These are phyloP conservation scores for Puccinia brachypodii DNA, from an alignment of 1,284 basidiomycete species.

Conservation along the genomic window DNA sequence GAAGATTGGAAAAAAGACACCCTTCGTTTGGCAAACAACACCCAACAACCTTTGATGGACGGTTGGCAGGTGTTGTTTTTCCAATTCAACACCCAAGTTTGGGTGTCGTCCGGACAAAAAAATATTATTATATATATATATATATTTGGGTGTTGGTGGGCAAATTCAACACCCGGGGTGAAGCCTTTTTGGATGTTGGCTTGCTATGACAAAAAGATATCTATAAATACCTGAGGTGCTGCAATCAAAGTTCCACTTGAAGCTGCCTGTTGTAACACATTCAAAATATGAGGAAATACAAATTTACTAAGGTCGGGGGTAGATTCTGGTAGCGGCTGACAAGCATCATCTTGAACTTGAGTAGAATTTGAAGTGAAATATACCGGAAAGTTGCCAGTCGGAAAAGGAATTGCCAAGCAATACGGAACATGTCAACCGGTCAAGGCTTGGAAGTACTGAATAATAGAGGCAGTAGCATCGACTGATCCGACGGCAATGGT, in stretches of 20 bases:
- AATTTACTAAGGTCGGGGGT: slow-evolving; percentile 36
- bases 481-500: slow-evolving; percentile 35
- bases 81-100: too few species aligned
- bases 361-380: slow-evolving; percentile 31
- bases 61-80: too few species aligned
- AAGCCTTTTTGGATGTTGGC: too few species aligned
- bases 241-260: slow-evolving; percentile 27
- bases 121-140: too few species aligned
- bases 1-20: too few species aligned
- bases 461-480: background rate
- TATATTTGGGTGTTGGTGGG: too few species aligned
- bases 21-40: too few species aligned
- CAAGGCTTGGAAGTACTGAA: background rate
- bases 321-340: background rate
- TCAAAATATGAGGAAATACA: background rate
- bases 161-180: too few species aligned
- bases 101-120: too few species aligned
- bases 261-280: background rate
- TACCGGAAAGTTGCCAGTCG: background rate
- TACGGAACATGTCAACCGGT: background rate
- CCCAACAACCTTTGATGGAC: too few species aligned
- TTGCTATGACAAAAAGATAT: too few species aligned
- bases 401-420: background rate
- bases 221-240: slow-evolving; percentile 10
- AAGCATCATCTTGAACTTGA: slow-evolving; percentile 20